Evolutionary conservation across 441 rosid genomes (phyloP).

Genomic region (Sinapis alba): DNA sequence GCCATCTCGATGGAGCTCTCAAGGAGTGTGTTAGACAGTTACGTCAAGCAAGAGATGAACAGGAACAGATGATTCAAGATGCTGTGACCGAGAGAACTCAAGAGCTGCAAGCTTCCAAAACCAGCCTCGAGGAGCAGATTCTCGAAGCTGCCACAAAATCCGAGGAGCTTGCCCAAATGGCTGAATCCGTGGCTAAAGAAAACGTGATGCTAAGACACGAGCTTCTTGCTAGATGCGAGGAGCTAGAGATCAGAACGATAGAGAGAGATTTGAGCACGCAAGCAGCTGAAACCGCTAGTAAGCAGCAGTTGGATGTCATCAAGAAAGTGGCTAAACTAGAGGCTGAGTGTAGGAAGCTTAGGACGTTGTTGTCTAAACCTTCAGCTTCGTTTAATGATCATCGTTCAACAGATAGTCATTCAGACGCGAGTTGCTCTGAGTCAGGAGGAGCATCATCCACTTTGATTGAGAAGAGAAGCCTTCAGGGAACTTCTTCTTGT

Average conservation of each 20-base stretch:
- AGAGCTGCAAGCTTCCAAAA: constrained; percentile 65
- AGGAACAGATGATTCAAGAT: constrained; percentile 63
- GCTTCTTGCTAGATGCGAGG: constrained; percentile 60
- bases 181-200: constrained; percentile 62
- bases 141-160: constrained; percentile 41
- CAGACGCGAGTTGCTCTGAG: constrained; percentile 57
- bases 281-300: constrained; percentile 92
- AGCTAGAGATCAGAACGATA: constrained; percentile 66
- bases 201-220: constrained; percentile 60
- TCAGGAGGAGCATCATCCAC: constrained; percentile 56
- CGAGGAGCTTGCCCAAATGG: constrained; percentile 51
- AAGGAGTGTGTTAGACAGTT: constrained; percentile 95
- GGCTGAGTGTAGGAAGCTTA: constrained; percentile 83
- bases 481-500: constrained; percentile 27
- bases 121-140: constrained; percentile 57
- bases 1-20: constrained; percentile 89
- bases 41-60: constrained; percentile 80
- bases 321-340: constrained; percentile 86
- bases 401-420: constrained; percentile 66
- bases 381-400: constrained; percentile 47
- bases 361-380: constrained; percentile 47
- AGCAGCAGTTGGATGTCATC: constrained; percentile 85
- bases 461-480: constrained; percentile 48
- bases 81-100: constrained; percentile 50
- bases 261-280: constrained; percentile 90